Percentiles rank a stretch among this genome's conserved stretches.
Conservation (phyloP, 768 basidiomycete species). For the Mycena vitilis region DNA sequence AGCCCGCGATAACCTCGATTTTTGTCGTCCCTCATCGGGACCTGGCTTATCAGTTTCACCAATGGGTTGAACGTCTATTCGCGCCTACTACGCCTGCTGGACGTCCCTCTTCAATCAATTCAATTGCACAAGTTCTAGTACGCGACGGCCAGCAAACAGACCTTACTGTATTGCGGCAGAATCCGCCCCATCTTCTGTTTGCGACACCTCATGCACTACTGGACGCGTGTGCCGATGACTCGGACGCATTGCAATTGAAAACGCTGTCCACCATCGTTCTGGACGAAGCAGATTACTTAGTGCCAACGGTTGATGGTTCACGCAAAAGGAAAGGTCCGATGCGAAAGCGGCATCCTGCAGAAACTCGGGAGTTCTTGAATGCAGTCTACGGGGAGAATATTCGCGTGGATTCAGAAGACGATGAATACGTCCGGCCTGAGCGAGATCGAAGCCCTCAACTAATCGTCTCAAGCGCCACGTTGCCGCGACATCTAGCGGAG, state of each 20-base stretch:
- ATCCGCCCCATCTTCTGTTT: conserved; percentile 75
- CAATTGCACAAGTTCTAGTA: conserved; percentile 70
- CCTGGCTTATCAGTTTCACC: conserved; percentile 72
- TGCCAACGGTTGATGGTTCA: conserved; percentile 61
- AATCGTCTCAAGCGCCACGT: conserved; percentile 77
- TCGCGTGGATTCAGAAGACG: not conserved
- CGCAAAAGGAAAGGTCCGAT: conserved; percentile 52
- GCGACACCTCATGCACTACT: conserved; percentile 77
- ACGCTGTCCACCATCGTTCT: conserved; percentile 70
- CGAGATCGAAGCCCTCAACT: conserved; percentile 60
- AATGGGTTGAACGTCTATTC: conserved; percentile 72
- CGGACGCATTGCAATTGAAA: conserved; percentile 56
- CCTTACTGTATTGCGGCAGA: conserved; percentile 50
- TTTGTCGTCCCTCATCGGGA: conserved; percentile 81
- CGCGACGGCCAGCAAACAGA: conserved; percentile 59
- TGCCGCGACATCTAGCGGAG: conserved; percentile 64
- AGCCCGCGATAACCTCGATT: conserved; percentile 60
- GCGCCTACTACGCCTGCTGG: conserved; percentile 42
- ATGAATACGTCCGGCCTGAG: conserved; percentile 31
- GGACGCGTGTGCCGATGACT: conserved; percentile 62
- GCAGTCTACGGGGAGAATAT: conserved; percentile 54
- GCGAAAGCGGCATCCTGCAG: conserved; percentile 64
- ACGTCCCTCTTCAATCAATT: conserved; percentile 48
- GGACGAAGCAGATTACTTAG: conserved; percentile 81
- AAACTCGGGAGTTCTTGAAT: conserved; percentile 70